These are phyloP conservation scores for Lipomyces kockii DNA, from an alignment of 805 yeast genomes.

Conservation along the genomic window DNA sequence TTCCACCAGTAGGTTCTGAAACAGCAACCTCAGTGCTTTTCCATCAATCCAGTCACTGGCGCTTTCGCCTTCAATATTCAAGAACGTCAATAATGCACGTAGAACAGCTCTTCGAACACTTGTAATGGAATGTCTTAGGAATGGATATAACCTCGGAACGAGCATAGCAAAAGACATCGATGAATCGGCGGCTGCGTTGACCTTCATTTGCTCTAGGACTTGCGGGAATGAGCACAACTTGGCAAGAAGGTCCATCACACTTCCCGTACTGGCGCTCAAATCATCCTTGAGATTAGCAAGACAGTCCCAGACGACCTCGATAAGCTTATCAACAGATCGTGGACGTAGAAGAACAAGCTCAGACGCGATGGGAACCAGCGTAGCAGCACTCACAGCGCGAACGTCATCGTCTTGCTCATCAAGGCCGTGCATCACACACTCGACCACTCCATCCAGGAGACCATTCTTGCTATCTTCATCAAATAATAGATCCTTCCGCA, in stretches of 20 bases:
- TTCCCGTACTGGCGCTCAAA: slow-evolving; percentile 90
- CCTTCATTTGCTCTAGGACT: slow-evolving; percentile 73
- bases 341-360: slow-evolving; percentile 74
- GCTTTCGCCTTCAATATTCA: slow-evolving; percentile 52
- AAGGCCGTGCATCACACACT: slow-evolving; percentile 86
- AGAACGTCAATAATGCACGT: slow-evolving; percentile 76
- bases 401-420: slow-evolving; percentile 85
- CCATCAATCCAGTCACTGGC: slow-evolving; percentile 76
- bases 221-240: slow-evolving; percentile 80
- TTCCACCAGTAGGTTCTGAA: slow-evolving; percentile 87
- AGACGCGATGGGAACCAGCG: slow-evolving; percentile 85
- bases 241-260: slow-evolving; percentile 91
- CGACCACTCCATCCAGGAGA: slow-evolving; percentile 70
- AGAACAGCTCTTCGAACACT: slow-evolving; percentile 89
- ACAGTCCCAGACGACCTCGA: slow-evolving; percentile 87
- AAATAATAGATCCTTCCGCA: slow-evolving; percentile 77
- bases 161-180: slow-evolving; percentile 68
- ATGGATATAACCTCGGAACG: slow-evolving; percentile 92
- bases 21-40: slow-evolving; percentile 71
- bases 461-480: slow-evolving; percentile 52
- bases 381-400: slow-evolving; percentile 94
- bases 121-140: slow-evolving; percentile 88
- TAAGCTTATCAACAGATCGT: slow-evolving; percentile 51
- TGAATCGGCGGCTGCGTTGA: slow-evolving; percentile 56
- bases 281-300: slow-evolving; percentile 86